Percentiles rank a stretch among this genome's conserved stretches.
Conservation (phyloP, 2,329 filamentous ascomycete species). For the Trichoderma oligosporum region DNA sequence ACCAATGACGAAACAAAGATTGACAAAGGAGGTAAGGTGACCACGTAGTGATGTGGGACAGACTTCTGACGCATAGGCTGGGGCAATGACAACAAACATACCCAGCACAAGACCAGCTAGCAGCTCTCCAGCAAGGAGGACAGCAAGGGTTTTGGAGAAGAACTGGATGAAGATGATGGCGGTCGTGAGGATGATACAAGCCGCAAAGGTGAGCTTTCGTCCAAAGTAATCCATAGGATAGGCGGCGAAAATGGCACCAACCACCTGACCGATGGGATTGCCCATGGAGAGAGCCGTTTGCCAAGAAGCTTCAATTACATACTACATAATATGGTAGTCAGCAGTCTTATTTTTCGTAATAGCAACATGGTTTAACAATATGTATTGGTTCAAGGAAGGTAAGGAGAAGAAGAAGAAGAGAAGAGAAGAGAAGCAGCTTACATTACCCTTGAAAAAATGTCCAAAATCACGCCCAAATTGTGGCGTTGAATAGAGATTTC, state of each 20-base stretch:
- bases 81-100: conserved; percentile 41
- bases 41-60: conserved; percentile 40
- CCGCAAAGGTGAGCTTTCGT: conserved; percentile 50
- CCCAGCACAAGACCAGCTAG: conserved; percentile 44
- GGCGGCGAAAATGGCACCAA: conserved; percentile 49
- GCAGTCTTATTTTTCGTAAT: background rate
- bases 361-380: background rate
- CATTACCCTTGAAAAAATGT: conserved; percentile 40
- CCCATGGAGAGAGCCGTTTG: conserved; percentile 49
- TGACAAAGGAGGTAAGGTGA: conserved; percentile 41
- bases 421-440: conserved; percentile 19
- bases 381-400: too few relatives aligned
- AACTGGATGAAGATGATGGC: conserved; percentile 33
- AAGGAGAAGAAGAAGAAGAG: too few relatives aligned
- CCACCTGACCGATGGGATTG: conserved; percentile 54
- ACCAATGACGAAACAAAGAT: conserved; percentile 42
- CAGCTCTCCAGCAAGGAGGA: conserved; percentile 44
- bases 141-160: conserved; percentile 34
- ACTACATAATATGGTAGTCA: conserved; percentile 22
- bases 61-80: conserved; percentile 45
- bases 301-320: conserved; percentile 42
- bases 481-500: conserved; percentile 57
- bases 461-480: conserved; percentile 57
- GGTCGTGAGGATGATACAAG: conserved; percentile 35
- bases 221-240: conserved; percentile 39